Percentiles rank a stretch among this genome's conserved stretches.
phyloP scores from a whole-genome alignment of 805 yeast genomes.

The Kodamaea laetipori region DNA sequence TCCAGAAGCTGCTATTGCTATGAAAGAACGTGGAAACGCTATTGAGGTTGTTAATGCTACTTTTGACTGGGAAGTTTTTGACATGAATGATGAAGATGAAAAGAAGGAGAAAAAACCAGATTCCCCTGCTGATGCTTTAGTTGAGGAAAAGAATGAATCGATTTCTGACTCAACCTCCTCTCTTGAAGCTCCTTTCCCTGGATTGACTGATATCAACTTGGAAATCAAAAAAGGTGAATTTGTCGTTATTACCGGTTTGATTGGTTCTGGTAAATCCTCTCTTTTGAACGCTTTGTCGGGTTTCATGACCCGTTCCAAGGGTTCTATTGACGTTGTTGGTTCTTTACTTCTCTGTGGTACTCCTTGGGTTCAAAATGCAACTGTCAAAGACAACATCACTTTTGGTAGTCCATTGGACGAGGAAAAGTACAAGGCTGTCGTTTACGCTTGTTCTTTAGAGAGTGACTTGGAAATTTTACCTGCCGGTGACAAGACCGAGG shows the following conservation, averaged over 20 bases:
- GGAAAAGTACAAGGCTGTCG: slow-evolving; percentile 52
- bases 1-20: slow-evolving; percentile 23
- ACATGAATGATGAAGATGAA: slow-evolving; percentile 7
- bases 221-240: slow-evolving; percentile 65
- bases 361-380: slow-evolving; percentile 85
- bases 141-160: slow-evolving; percentile 7
- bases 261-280: slow-evolving; percentile 83
- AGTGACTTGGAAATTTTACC: slow-evolving; percentile 67
- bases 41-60: slow-evolving; percentile 51
- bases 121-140: background rate
- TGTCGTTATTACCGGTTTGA: slow-evolving; percentile 75
- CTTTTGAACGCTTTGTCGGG: slow-evolving; percentile 72
- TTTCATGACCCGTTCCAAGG: slow-evolving; percentile 58
- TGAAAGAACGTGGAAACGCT: slow-evolving; percentile 41
- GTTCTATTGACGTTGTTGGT: slow-evolving; percentile 57
- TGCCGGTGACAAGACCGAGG: slow-evolving; percentile 76
- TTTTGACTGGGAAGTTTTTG: slow-evolving; percentile 64
- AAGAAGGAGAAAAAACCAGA: background rate
- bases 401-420: slow-evolving; percentile 63
- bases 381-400: slow-evolving; percentile 70
- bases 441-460: slow-evolving; percentile 66
- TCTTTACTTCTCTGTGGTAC: slow-evolving; percentile 56
- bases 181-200: slow-evolving; percentile 23
- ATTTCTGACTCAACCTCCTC: slow-evolving; percentile 10
- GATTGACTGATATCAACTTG: slow-evolving; percentile 51